Evolutionary conservation across 352 stramenopile species (phyloP).

Genomic region (Phytophthora multivora): DNA sequence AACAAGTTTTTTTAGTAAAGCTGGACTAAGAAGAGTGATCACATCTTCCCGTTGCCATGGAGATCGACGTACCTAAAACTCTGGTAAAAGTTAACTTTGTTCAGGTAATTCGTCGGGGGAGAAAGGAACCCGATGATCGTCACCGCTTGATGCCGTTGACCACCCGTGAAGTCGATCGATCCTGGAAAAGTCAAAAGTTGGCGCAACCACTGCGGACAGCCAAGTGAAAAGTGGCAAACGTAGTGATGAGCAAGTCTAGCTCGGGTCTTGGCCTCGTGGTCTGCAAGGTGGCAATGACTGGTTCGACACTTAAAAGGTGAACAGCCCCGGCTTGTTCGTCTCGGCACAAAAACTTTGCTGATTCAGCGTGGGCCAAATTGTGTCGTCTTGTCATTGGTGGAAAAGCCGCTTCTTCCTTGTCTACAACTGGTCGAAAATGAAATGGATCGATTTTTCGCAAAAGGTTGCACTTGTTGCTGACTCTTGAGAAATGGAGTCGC

Average conservation of each 20-base stretch:
- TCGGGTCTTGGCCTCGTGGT: slow-evolving; percentile 11
- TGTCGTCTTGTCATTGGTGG: slow-evolving; percentile 21
- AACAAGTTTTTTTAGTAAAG: slow-evolving; percentile 25
- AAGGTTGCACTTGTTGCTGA: slow-evolving; percentile 26
- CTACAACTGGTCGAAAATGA: slow-evolving; percentile 22
- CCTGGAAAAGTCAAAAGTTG: slow-evolving; percentile 27
- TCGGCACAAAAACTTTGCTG: slow-evolving; percentile 21
- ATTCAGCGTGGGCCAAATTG: slow-evolving; percentile 26
- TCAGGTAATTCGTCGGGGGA: neutral
- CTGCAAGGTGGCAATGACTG: slow-evolving; percentile 21
- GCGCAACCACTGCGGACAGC: slow-evolving; percentile 2
- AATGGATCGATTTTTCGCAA: slow-evolving; percentile 12
- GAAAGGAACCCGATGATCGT: neutral
- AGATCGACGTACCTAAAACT: slow-evolving; percentile 7
- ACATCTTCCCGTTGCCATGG: slow-evolving; percentile 2
- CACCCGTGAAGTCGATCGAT: slow-evolving; percentile 24
- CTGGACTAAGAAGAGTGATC: slow-evolving; percentile 26
- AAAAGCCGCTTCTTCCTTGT: neutral
- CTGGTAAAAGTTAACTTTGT: neutral
- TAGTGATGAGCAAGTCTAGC: slow-evolving; percentile 18
- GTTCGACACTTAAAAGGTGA: slow-evolving; percentile 11
- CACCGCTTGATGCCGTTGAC: slow-evolving; percentile 22
- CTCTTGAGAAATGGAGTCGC: slow-evolving; percentile 65
- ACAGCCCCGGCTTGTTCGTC: slow-evolving; percentile 17
- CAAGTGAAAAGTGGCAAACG: neutral